These are phyloP conservation scores for Cryphonectria japonica DNA, from an alignment of 2,329 filamentous ascomycete genomes.

Conservation along the genomic window DNA sequence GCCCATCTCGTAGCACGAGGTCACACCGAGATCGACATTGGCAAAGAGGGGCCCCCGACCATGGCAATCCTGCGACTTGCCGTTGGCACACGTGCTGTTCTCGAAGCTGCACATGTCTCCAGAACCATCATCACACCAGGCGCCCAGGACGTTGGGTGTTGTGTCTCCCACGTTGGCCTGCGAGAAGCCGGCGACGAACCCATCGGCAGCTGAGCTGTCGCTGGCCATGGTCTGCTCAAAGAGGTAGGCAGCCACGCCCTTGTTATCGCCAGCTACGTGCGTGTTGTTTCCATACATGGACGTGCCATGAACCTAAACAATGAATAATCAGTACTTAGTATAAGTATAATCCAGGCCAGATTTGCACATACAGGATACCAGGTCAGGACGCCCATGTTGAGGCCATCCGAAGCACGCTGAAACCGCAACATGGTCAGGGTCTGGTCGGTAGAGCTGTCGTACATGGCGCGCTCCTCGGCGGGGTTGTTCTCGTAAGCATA, in stretches of 20 bases:
- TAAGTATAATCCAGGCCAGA: background rate
- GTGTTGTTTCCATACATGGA: conserved; percentile 91
- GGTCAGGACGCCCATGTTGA: conserved; percentile 78
- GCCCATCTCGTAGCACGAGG: conserved; percentile 79
- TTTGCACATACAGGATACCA: conserved; percentile 70
- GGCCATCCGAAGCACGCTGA: conserved; percentile 69
- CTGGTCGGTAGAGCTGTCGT: conserved; percentile 69
- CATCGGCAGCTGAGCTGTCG: conserved; percentile 57
- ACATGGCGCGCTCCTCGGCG: conserved; percentile 68
- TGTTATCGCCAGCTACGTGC: conserved; percentile 87
- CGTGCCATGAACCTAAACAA: conserved; percentile 67
- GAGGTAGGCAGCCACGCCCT: conserved; percentile 83
- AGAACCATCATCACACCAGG: conserved; percentile 84
- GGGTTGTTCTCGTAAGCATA: conserved; percentile 87
- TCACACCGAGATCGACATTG: conserved; percentile 68
- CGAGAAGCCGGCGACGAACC: conserved; percentile 87
- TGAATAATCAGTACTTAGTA: background rate
- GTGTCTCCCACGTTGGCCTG: conserved; percentile 91
- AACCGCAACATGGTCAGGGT: conserved; percentile 79
- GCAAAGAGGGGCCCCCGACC: conserved; percentile 70
- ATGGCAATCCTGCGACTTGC: conserved; percentile 69
- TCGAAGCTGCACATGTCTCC: conserved; percentile 70
- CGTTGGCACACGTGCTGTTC: conserved; percentile 77
- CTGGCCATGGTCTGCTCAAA: conserved; percentile 72
- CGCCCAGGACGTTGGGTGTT: conserved; percentile 80